These are phyloP conservation scores for Metschnikowia aberdeeniae DNA, from an alignment of 805 yeast genomes.

Conservation along the genomic window DNA sequence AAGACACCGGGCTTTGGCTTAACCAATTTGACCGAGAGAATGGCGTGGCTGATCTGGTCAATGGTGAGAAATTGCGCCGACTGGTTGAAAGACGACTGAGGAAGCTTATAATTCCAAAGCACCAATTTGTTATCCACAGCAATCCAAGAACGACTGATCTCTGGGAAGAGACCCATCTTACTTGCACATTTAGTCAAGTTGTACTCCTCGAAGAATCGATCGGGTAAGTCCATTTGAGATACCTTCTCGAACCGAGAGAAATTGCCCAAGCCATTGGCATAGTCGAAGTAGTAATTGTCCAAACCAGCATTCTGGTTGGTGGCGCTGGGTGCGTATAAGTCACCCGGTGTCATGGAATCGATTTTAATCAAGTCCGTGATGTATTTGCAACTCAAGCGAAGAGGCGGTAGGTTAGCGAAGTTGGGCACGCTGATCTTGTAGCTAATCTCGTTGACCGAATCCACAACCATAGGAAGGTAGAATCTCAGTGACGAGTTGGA, in stretches of 20 bases:
- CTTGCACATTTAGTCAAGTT: constrained; percentile 62
- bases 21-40: constrained; percentile 71
- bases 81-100: constrained; percentile 43
- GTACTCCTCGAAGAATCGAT: constrained; percentile 69
- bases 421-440: constrained; percentile 46
- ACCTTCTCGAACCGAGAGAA: constrained; percentile 77
- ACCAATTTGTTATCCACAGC: constrained; percentile 75
- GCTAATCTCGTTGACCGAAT: constrained; percentile 37
- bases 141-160: constrained; percentile 80
- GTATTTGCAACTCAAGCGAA: constrained; percentile 60
- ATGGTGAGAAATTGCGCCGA: constrained; percentile 65
- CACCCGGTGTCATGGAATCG: constrained; percentile 56
- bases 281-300: constrained; percentile 61
- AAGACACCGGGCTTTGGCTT: constrained; percentile 80
- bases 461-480: constrained; percentile 31
- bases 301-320: constrained; percentile 48
- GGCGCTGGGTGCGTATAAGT: constrained; percentile 51
- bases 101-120: constrained; percentile 75
- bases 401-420: constrained; percentile 48
- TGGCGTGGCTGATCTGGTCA: constrained; percentile 76
- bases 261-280: constrained; percentile 41
- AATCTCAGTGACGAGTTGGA: constrained; percentile 25
- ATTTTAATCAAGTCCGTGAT: constrained; percentile 54
- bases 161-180: constrained; percentile 80
- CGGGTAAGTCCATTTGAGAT: constrained; percentile 70